These are phyloP conservation scores for Ceratocystis huliohia DNA, from an alignment of 2,329 filamentous ascomycete species.

Conservation along the genomic window DNA sequence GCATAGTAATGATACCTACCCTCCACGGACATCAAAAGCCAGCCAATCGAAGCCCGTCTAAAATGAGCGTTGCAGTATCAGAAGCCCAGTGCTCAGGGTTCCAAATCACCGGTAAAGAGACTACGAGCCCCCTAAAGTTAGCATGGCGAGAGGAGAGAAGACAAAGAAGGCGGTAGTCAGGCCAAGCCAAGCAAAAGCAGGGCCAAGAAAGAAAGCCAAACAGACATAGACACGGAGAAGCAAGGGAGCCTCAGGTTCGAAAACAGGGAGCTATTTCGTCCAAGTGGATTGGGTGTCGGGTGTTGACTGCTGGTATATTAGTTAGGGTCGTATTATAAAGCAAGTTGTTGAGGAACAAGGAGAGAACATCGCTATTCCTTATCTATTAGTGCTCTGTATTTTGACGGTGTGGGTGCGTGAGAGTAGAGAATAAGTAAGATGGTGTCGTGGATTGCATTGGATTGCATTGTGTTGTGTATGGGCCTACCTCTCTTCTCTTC, in stretches of 20 bases:
- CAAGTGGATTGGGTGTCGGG: background rate
- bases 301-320: background rate
- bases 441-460: too few species aligned
- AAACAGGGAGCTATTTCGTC: background rate
- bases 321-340: background rate
- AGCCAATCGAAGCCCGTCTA: background rate
- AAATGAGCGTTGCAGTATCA: background rate
- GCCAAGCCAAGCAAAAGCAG: background rate
- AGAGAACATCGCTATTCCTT: slow-evolving; percentile 7
- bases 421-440: too few species aligned
- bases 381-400: background rate
- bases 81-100: background rate
- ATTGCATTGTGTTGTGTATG: background rate
- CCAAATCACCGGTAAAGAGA: background rate
- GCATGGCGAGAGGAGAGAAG: background rate
- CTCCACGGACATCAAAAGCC: background rate
- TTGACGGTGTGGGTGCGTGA: background rate
- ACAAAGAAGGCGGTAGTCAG: background rate
- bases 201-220: background rate
- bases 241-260: background rate
- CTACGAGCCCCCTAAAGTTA: background rate
- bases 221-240: background rate
- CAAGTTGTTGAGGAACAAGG: slow-evolving; percentile 5
- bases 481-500: background rate
- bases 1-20: too few species aligned